Conservation (phyloP, 208 protist genomes). For the Phytomonas francai region DNA sequence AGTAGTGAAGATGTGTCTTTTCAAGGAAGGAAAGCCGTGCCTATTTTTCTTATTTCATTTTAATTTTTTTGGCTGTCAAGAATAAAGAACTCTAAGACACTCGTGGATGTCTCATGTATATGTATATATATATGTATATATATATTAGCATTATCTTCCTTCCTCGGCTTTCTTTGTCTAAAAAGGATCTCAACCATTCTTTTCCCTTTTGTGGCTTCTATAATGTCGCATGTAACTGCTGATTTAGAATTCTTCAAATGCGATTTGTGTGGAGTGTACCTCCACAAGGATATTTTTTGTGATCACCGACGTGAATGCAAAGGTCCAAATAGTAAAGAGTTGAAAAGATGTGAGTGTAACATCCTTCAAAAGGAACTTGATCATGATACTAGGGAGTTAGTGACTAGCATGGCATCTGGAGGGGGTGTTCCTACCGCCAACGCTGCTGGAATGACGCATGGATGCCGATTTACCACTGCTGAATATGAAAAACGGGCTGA, state of each 20-base stretch:
- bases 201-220: background rate
- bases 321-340: constrained; percentile 29
- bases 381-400: constrained; percentile 19
- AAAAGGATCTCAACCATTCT: background rate
- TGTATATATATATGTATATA: background rate
- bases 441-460: too few species aligned
- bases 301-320: constrained; percentile 63
- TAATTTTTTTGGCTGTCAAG: background rate
- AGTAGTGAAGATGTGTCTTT: constrained; percentile 18
- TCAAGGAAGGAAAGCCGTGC: constrained; percentile 5
- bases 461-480: too few species aligned
- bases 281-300: constrained; percentile 74
- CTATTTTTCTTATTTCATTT: constrained; percentile 16
- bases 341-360: constrained; percentile 44
- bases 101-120: background rate
- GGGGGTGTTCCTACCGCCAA: too few species aligned
- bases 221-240: constrained; percentile 48
- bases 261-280: constrained; percentile 60
- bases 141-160: background rate
- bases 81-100: constrained; percentile 10
- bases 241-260: constrained; percentile 78
- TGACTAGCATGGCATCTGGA: background rate
- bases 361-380: constrained; percentile 25
- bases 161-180: background rate
- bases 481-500: too few species aligned